A percentile compares a stretch with the other conserved stretches of the same genome.
phyloP scores from a whole-genome alignment of 2,329 filamentous ascomycete species.

The Pyricularia pennisetigena region DNA sequence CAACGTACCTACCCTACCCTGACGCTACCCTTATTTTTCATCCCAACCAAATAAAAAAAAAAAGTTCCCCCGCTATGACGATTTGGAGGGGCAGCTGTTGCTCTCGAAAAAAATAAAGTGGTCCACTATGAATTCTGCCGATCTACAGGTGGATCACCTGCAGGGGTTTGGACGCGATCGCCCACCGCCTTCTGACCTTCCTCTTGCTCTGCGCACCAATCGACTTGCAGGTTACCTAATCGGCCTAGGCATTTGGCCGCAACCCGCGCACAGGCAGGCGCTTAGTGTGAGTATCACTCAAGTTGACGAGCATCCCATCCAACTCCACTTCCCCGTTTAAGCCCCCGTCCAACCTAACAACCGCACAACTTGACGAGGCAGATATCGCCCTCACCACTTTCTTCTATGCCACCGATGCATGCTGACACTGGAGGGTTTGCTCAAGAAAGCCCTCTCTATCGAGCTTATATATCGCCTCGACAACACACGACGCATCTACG shows the following conservation, averaged over 20 bases:
- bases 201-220: neutral
- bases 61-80: neutral
- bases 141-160: neutral
- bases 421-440: neutral
- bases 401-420: neutral
- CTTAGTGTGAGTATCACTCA: neutral
- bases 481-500: neutral
- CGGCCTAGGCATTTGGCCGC: neutral
- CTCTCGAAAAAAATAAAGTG: neutral
- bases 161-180: neutral
- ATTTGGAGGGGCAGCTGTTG: neutral
- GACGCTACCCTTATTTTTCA: neutral
- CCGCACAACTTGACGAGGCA: neutral
- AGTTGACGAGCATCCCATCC: neutral
- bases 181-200: neutral
- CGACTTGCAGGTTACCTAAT: neutral
- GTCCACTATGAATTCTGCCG: neutral
- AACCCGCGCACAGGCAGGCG: neutral
- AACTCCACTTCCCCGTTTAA: conserved; percentile 2
- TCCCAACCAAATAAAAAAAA: neutral
- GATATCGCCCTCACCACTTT: neutral
- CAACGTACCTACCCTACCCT: neutral
- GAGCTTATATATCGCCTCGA: neutral
- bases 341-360: neutral
- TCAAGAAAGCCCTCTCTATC: neutral